Conservation (phyloP, 129 eudicot species). For the Chrysanthemum lavandulifolium region DNA sequence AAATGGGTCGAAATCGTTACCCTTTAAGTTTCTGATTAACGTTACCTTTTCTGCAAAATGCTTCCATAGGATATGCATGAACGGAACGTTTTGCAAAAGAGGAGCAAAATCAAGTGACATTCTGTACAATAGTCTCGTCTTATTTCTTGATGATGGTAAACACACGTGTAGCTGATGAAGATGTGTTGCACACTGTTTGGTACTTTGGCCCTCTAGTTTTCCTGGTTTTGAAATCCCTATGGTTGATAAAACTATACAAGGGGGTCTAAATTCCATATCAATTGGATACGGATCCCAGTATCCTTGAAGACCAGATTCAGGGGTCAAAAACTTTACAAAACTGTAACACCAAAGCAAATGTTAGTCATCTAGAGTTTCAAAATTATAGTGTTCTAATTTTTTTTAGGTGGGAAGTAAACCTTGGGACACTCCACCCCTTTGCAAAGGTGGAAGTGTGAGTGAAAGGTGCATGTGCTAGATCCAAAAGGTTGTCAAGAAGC, state of each 20-base stretch:
- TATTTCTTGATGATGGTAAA: constrained; percentile 75
- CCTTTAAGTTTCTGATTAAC: background rate
- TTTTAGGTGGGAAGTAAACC: constrained; percentile 37
- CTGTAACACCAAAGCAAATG: constrained; percentile 43
- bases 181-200: constrained; percentile 78
- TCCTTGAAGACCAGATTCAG: constrained; percentile 88
- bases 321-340: constrained; percentile 94
- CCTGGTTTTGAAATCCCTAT: constrained; percentile 99
- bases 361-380: background rate
- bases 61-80: constrained; percentile 26
- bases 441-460: constrained; percentile 97
- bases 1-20: too few species aligned
- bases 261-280: constrained; percentile 96
- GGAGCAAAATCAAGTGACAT: constrained; percentile 99
- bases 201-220: constrained; percentile 83
- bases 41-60: constrained; percentile 86
- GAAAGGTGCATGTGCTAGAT: constrained; percentile 98
- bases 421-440: constrained; percentile 97
- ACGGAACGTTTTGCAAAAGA: constrained; percentile 71
- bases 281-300: constrained; percentile 98
- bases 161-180: constrained; percentile 98
- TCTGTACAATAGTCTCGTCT: constrained; percentile 83
- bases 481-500: constrained; percentile 90
- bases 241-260: constrained; percentile 96
- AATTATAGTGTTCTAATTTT: background rate